These are phyloP conservation scores for Hypoxylon trugodes DNA, from an alignment of 495 filamentous ascomycete species.

Conservation along the genomic window DNA sequence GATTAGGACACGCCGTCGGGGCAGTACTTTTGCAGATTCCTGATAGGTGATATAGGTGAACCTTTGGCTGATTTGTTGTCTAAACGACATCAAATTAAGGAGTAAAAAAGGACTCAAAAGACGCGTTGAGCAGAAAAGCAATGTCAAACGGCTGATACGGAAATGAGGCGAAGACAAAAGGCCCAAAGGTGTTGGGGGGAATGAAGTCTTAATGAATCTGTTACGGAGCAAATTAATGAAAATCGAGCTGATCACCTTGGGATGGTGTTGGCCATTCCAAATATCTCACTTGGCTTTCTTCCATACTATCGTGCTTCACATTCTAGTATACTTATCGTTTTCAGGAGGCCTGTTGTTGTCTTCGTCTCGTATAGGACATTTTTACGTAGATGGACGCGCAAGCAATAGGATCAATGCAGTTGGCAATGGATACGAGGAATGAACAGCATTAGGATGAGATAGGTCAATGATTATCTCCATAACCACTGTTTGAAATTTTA, in stretches of 20 bases:
- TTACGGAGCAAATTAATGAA: slow-evolving; percentile 35
- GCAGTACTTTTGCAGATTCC: slow-evolving; percentile 18
- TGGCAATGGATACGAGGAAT: no score
- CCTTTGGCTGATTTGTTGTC: slow-evolving; percentile 20
- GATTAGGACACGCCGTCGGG: slow-evolving; percentile 25
- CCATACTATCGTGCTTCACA: no score
- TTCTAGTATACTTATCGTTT: background rate
- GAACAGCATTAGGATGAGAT: no score
- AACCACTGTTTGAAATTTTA: no score
- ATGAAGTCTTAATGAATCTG: slow-evolving; percentile 16
- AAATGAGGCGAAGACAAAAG: slow-evolving; percentile 9
- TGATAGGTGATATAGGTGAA: slow-evolving; percentile 13
- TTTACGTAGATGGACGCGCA: no score
- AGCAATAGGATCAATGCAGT: no score
- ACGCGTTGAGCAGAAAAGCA: slow-evolving; percentile 13
- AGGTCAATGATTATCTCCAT: no score
- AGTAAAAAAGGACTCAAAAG: slow-evolving; percentile 7
- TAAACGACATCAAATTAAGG: slow-evolving; percentile 2
- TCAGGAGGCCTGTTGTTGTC: background rate
- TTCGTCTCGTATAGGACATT: background rate
- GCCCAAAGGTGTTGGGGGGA: slow-evolving; percentile 5
- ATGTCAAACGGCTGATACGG: slow-evolving; percentile 9
- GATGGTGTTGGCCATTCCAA: slow-evolving; percentile 13
- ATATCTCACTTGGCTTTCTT: background rate
- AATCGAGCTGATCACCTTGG: slow-evolving; percentile 13